Evolutionary conservation across 1,139 yeast species (phyloP).

Genomic region (Dujonia santamariae): DNA sequence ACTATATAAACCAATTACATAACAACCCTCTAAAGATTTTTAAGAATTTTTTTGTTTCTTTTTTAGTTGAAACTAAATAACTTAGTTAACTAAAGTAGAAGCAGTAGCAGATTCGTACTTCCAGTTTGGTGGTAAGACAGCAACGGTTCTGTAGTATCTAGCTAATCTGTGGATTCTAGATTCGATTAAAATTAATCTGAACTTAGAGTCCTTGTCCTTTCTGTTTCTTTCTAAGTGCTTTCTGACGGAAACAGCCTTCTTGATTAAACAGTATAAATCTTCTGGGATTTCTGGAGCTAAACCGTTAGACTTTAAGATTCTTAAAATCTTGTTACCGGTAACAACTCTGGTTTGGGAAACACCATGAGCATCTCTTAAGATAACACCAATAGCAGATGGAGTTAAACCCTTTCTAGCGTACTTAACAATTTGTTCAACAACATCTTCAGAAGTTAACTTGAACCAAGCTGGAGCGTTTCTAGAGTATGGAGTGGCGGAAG

Average conservation of each 20-base stretch:
- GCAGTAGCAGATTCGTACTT: conserved; percentile 99
- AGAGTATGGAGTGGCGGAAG: conserved; percentile 99
- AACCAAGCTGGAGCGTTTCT: conserved; percentile 99
- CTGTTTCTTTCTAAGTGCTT: conserved; percentile 99
- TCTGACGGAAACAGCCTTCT: conserved; percentile 99
- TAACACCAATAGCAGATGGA: conserved; percentile 99
- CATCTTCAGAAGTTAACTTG: conserved; percentile 93
- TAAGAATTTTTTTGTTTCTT: conserved; percentile 3
- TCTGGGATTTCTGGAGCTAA: conserved; percentile 99
- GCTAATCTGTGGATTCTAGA: conserved; percentile 99
- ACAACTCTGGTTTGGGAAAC: conserved; percentile 96
- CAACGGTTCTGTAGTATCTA: conserved; percentile 99
- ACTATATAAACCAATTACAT: neutral
- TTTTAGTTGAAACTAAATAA: conserved; percentile 12
- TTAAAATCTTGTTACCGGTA: conserved; percentile 99
- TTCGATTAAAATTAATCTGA: conserved; percentile 99
- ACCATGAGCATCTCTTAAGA: conserved; percentile 99
- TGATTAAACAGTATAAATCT: conserved; percentile 97
- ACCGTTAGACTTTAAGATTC: conserved; percentile 99
- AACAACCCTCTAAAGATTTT: neutral
- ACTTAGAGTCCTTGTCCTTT: conserved; percentile 99
- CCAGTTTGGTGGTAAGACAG: conserved; percentile 99
- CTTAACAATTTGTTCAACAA: conserved; percentile 97
- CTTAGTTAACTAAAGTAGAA: conserved; percentile 97
- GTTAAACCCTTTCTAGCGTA: conserved; percentile 99